Evolutionary conservation across 1,284 basidiomycete species (phyloP).

Genomic region (Naganishia cerealis): DNA sequence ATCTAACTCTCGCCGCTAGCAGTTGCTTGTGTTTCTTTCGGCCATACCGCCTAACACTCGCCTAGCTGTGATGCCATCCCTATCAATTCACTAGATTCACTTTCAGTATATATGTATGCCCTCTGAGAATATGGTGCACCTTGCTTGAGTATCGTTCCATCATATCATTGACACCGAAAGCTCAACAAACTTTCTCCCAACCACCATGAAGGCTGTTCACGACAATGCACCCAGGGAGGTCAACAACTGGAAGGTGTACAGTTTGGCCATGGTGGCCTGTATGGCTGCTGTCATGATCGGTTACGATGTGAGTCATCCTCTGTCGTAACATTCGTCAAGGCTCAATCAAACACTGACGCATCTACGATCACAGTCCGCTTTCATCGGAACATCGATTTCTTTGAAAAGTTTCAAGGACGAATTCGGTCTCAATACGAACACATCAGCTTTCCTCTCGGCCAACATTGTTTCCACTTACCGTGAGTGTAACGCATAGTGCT

Average conservation of each 20-base stretch:
- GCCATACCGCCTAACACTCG: neutral
- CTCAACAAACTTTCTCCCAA: neutral
- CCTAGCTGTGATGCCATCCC: neutral
- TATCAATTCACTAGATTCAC: neutral
- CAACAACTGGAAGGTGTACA: conserved; percentile 59
- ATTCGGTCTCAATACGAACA: conserved; percentile 36
- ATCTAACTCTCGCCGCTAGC: neutral
- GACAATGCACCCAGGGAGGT: conserved; percentile 53
- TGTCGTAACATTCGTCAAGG: neutral
- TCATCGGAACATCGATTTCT: conserved; percentile 45
- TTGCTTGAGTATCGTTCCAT: neutral
- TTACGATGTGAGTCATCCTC: conserved; percentile 32
- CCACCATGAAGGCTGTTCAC: conserved; percentile 7
- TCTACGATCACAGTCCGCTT: conserved; percentile 36
- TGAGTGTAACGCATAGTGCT: neutral
- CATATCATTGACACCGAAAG: neutral
- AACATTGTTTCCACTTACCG: conserved; percentile 60
- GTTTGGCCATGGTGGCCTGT: conserved; percentile 49
- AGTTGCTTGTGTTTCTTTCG: neutral
- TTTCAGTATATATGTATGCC: neutral
- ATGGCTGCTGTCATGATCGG: conserved; percentile 35
- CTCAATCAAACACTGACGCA: neutral
- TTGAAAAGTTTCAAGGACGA: conserved; percentile 42
- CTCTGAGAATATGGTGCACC: neutral
- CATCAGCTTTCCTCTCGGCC: conserved; percentile 41